Conservation (phyloP, 1,284 basidiomycete genomes). For the Ustilago curta region DNA sequence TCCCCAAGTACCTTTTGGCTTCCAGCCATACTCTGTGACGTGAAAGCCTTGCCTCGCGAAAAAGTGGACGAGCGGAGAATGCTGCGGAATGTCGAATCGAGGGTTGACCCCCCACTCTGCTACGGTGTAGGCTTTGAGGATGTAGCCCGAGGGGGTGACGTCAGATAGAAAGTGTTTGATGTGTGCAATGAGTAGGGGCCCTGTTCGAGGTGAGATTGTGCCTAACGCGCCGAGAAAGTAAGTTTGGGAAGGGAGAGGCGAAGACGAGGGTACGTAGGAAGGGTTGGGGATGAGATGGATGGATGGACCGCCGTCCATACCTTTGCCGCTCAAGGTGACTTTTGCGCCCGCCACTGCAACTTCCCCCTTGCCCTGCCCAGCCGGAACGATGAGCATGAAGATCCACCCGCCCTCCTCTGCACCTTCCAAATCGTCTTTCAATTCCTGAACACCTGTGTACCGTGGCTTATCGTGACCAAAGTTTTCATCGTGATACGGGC, state of each 20-base stretch:
- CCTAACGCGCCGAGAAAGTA: slow-evolving; percentile 35
- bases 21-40: slow-evolving; percentile 29
- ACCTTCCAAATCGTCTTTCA: slow-evolving; percentile 17
- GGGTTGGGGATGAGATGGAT: slow-evolving; percentile 9
- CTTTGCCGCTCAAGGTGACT: slow-evolving; percentile 21
- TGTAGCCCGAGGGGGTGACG: background rate
- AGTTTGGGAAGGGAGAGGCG: background rate
- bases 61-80: slow-evolving; percentile 12
- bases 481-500: slow-evolving; percentile 14
- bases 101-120: slow-evolving; percentile 25
- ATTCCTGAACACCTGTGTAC: background rate
- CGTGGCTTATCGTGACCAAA: slow-evolving; percentile 17
- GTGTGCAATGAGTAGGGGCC: slow-evolving; percentile 5
- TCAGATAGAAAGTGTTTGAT: slow-evolving; percentile 22
- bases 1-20: slow-evolving; percentile 29
- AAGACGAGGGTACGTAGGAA: background rate
- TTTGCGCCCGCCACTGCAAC: slow-evolving; percentile 28
- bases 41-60: slow-evolving; percentile 24
- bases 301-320: slow-evolving; percentile 24
- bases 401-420: slow-evolving; percentile 12
- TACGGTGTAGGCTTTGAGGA: slow-evolving; percentile 26
- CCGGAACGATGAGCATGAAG: slow-evolving; percentile 10
- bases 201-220: slow-evolving; percentile 15
- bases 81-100: background rate
- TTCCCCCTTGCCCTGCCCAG: background rate